Evolutionary conservation across 129 eudicot genomes (phyloP).

Genomic region (Erigeron canadensis): DNA sequence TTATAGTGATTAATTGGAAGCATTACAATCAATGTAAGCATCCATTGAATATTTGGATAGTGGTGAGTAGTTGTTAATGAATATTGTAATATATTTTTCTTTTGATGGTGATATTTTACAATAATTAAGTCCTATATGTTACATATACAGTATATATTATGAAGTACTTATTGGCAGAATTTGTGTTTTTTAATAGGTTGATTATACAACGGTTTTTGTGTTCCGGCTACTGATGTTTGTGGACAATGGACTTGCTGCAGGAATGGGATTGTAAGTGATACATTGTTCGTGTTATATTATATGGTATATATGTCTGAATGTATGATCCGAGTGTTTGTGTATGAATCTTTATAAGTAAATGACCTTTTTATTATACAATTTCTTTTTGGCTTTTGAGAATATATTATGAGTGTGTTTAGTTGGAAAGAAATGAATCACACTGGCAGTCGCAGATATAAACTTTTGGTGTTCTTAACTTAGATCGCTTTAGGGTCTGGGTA

Average conservation of each 20-base stretch:
- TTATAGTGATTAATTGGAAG: conserved; percentile 81
- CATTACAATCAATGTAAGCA: conserved; percentile 65
- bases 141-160: neutral
- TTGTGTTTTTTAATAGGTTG: conserved; percentile 47
- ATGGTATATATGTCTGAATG: conserved; percentile 5
- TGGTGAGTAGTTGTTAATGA: conserved; percentile 54
- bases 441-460: neutral
- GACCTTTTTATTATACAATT: neutral
- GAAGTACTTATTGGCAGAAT: neutral
- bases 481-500: neutral
- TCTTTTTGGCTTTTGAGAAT: conserved; percentile 5
- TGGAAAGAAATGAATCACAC: neutral
- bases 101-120: too few species aligned
- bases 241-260: conserved; percentile 88
- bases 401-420: neutral
- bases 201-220: conserved; percentile 72
- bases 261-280: conserved; percentile 88
- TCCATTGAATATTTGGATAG: conserved; percentile 90
- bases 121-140: too few species aligned
- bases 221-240: conserved; percentile 93
- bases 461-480: neutral
- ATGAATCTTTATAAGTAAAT: neutral
- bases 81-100: neutral
- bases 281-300: neutral
- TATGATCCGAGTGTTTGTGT: neutral